Evolutionary conservation across 192 early-diverging fungal species (phyloP), one percentile per base, ranked within the genome.

Genomic region (Coemansia sp.): DNA sequence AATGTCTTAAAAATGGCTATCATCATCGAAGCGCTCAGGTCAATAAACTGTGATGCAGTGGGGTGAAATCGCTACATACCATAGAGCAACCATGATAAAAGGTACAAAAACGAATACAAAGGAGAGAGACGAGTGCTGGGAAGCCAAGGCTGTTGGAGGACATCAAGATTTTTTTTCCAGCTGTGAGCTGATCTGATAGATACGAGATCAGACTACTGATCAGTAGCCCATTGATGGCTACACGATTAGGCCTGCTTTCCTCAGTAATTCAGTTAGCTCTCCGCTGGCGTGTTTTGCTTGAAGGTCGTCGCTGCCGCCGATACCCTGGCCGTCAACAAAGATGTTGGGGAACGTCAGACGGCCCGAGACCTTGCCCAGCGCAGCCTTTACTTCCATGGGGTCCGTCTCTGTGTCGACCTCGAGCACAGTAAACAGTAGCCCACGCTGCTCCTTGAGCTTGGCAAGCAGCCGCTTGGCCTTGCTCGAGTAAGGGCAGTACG

Each of bases 401-500:
- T 88, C 86, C 42, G 74, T 56, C 21, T 81, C 74, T 5, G 66
- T 24, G 16, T 76, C 67, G 10, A 48, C 78, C 57, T 90, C 87
- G 6, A 91, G 78, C 60, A 89, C 86, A 21, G 80, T 36, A n/a
- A 71, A 74, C 16, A 69, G 70, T 34, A 84, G 77, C 4, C 81
- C 77, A 26, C 56, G 74, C 8, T 69, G 61, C 14, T 73, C 63
- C 23, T 55, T 69, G 63, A 75, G 75, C 63, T 74, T 16, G 9
- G 60, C 48, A 10, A 92, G 74, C 36, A 87, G 64, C 5, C 28
- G 33, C 85, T 90, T 90, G 58, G 91, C 85, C 18, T 64, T 77
- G 14, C 56, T 56, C 63, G 88, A 90, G 76, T 89, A 92, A 50
- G 89, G 89, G 74, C 89, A 92, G 66, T 84, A 86, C 8, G 85